Percentiles rank a stretch among this genome's conserved stretches.
Conservation (phyloP, 257 asterid species). For the Penstemon eatonii region DNA sequence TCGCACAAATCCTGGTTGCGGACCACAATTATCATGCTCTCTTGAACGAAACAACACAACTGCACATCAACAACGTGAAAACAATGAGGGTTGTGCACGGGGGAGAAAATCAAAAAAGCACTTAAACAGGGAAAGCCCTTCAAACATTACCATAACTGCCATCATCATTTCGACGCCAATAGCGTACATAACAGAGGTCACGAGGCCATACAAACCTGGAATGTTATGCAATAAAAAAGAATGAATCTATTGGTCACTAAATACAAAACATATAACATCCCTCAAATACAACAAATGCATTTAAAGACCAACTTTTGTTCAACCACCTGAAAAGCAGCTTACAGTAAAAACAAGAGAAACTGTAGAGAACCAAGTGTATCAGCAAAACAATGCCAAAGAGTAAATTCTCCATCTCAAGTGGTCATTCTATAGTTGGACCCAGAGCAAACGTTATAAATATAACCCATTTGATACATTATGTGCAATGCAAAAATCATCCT, state of each 20-base stretch:
- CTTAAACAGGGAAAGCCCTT: constrained; percentile 25
- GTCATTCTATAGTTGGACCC: constrained; percentile 22
- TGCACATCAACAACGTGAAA: constrained; percentile 43
- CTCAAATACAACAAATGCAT: constrained; percentile 5
- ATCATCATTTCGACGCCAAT: constrained; percentile 99
- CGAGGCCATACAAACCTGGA: constrained; percentile 96
- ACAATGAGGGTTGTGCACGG: constrained; percentile 23
- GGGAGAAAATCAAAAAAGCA: constrained; percentile 16
- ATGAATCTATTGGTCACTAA: constrained; percentile 7
- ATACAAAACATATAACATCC: constrained; percentile 7
- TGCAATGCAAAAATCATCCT: constrained; percentile 8
- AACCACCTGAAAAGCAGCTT: constrained; percentile 17
- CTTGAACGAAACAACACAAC: constrained; percentile 95
- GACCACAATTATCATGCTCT: constrained; percentile 89
- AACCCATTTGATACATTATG: constrained; percentile 12
- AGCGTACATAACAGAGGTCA: constrained; percentile 94
- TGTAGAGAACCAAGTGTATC: constrained; percentile 18
- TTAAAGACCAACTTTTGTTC: constrained; percentile 5
- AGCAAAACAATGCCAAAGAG: constrained; percentile 16
- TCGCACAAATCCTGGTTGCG: constrained; percentile 91
- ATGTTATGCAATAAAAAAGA: constrained; percentile 25
- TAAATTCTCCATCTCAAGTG: constrained; percentile 20
- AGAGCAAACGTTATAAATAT: constrained; percentile 12
- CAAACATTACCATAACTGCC: constrained; percentile 84
- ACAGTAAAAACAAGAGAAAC: constrained; percentile 16